A percentile compares a stretch with the other conserved stretches of the same genome.
Evolutionary conservation across 2,329 filamentous ascomycete genomes (phyloP).

Genomic region (Myrmaecium sp.): DNA sequence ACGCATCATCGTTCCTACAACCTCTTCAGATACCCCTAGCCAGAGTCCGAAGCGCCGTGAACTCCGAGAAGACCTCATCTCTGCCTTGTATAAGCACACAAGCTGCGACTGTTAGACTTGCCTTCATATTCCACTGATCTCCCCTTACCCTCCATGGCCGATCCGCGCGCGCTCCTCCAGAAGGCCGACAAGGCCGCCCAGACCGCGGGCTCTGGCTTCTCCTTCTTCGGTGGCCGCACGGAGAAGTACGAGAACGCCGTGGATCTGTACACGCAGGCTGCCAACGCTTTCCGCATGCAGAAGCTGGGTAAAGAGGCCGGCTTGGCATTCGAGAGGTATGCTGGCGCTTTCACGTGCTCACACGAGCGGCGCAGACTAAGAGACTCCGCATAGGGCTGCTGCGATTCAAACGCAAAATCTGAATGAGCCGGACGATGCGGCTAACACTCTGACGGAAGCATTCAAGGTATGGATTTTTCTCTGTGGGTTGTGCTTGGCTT

Average conservation of each 20-base stretch:
- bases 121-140: no score
- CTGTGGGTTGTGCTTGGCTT: conserved; percentile 1
- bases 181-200: conserved; percentile 75
- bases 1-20: no score
- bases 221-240: conserved; percentile 69
- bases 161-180: conserved; percentile 61
- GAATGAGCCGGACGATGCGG: conserved; percentile 83
- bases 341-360: no score
- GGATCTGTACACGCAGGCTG: conserved; percentile 74
- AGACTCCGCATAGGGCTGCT: no score
- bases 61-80: no score
- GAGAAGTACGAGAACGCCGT: conserved; percentile 85
- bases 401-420: conserved; percentile 62
- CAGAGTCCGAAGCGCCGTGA: no score
- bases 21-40: no score
- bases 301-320: conserved; percentile 48
- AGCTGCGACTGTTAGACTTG: no score
- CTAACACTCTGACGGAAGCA: conserved; percentile 74
- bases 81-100: no score
- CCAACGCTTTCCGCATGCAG: conserved; percentile 80
- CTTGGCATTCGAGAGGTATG: conserved; percentile 55
- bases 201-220: conserved; percentile 65
- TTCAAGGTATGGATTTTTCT: conserved; percentile 38
- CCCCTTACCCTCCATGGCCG: no score
- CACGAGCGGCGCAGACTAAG: no score